These are phyloP conservation scores for Claviceps pusilla DNA, from an alignment of 2,329 filamentous ascomycete species.

Conservation along the genomic window DNA sequence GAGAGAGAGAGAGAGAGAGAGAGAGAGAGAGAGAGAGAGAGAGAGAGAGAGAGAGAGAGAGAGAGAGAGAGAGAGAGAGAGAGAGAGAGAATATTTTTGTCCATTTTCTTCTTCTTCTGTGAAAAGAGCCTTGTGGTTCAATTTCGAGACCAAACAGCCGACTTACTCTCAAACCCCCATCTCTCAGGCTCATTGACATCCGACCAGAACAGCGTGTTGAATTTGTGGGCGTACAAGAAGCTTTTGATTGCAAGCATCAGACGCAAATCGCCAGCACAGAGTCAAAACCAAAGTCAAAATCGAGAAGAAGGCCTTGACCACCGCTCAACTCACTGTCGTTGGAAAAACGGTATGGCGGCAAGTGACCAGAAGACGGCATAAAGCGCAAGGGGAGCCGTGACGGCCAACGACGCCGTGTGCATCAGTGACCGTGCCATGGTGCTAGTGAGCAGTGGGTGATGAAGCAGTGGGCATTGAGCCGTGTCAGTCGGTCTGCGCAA, in stretches of 20 bases:
- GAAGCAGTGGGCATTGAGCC: no score
- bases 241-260: constrained; percentile 26
- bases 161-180: constrained; percentile 70
- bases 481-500: not conserved
- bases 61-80: no score
- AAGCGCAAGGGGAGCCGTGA: constrained; percentile 44
- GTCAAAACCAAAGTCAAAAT: no score
- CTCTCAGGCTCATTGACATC: constrained; percentile 62
- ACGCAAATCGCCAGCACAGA: not conserved
- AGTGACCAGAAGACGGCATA: constrained; percentile 54
- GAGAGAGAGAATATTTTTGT: not conserved
- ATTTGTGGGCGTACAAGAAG: constrained; percentile 67
- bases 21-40: no score
- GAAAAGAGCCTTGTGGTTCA: not conserved
- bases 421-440: constrained; percentile 15
- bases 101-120: no score
- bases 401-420: constrained; percentile 12
- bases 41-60: no score
- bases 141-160: not conserved
- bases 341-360: constrained; percentile 54
- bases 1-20: no score
- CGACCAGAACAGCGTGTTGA: constrained; percentile 58
- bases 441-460: not conserved
- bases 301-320: not conserved
- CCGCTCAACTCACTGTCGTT: constrained; percentile 53